Base-by-base conservation (phyloP, 495 filamentous ascomycete species). In the Penicillium malachiteum region DNA sequence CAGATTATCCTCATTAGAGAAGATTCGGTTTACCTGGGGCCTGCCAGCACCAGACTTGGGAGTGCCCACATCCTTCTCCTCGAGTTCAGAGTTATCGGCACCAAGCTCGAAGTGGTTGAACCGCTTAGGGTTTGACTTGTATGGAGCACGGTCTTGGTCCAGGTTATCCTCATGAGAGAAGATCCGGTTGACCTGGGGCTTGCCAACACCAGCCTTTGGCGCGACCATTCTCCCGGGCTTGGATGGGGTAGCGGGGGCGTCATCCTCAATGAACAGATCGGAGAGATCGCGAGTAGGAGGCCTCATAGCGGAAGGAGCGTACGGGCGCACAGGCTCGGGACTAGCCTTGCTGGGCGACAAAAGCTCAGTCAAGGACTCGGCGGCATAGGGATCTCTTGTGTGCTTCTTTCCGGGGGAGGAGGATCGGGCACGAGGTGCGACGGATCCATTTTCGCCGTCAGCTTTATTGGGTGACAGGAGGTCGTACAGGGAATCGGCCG, bases 91-190 rank as follows among this genome's bases (percentile, higher is more conserved):
- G 71, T 98, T 93, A 34, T 73, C 63, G 48, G 75, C 64, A 37
- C 80, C 85, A 67, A 98, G 86, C 52, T 95, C 88, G 66, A 98
- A 97, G 70, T 98, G 94, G 35, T 85, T 73, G 71, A 86, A 97
- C 64, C 89, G 93, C 62, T 83, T 82, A 10, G 90, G 81, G 61
- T 92, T 75, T 63, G 67, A 81, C 75, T 78, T 86, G 74, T 79
- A 80, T 64, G 43, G 43, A 9, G 46, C 26, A 60, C 77, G 69
- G 41, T 78, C 73, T 5, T 32, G 11, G 10, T 43, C 50, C 18
- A 33, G 76, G 66, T 52, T 44, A 3, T 82, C 80, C 16, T 88
- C 80, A 12, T 76, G 75, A 32, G 85, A 82, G 54, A 91, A 91
- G 47, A 91, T 73, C 26, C 87, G 85, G 50, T 77, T 87, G 11